Evolutionary conservation across 2,329 filamentous ascomycete species (phyloP), one percentile per base, ranked within the genome.

Genomic region (Lachnellula cervina): DNA sequence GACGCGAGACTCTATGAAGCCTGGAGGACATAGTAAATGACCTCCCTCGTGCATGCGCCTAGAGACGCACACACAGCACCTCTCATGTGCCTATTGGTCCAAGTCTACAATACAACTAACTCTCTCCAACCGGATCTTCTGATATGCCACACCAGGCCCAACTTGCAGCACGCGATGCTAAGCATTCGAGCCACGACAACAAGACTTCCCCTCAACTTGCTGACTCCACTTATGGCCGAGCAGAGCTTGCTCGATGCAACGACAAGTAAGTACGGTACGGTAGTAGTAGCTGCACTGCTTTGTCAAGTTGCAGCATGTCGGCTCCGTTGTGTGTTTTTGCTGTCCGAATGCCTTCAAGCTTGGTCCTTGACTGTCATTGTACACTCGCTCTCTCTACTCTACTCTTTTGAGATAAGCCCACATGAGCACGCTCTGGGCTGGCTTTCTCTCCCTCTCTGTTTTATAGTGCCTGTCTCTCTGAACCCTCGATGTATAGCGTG

Each of bases 101-200:
- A 32, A 19, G 34, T 32, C 11, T 13, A n/a, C 25, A 17, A 14
- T 32, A 19, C 21, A 17, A n/a, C 46, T 14, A n/a, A 48, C 4
- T 40, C 45, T 28, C 17, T 23, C 60, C 58, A 59, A 62, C 61
- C 59, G 54, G 58, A 60, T 57, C 54, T 58, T 59, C 53, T 60
- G 57, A 59, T 62, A 47, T 54, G 54, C 45, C 52, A 55, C 49
- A 46, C 47, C 46, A 51, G 49, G n/a, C 49, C 43, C 45, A 38
- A 25, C 51, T 43, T 61, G 63, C 62, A 62, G 56, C 62, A 64
- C 61, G 60, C 55, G 57, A 61, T 66, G 61, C 58, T 57, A 62
- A 59, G 64, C 62, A 69, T 60, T 69, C 65, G 66, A 69, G 66
- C 66, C 66, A 69, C 66, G 66, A 68, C 65, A 66, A 56, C 62